Evolutionary conservation across 768 basidiomycete genomes (phyloP).

Genomic region (Paxillus ammoniavirescens): DNA sequence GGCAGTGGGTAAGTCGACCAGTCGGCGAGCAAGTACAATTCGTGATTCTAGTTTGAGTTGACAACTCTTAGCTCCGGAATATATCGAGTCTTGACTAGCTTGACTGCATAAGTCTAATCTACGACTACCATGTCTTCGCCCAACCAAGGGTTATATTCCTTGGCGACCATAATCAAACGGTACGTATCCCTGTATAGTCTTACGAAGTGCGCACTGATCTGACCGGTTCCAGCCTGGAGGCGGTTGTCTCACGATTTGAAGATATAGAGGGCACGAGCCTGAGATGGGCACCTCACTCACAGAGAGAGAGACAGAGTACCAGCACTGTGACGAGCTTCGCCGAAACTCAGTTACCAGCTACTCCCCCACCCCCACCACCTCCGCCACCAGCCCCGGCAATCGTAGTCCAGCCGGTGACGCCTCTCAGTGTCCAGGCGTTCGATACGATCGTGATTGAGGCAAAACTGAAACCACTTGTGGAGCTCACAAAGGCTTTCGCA

Average conservation of each 20-base stretch:
- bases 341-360: conserved; percentile 24
- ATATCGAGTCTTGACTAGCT: too few species aligned
- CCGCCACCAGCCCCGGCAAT: conserved; percentile 37
- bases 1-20: background rate
- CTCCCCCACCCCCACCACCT: conserved; percentile 32
- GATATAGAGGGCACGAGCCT: conserved; percentile 67
- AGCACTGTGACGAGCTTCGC: conserved; percentile 30
- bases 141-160: conserved; percentile 59
- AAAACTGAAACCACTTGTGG: conserved; percentile 71
- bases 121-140: conserved; percentile 31
- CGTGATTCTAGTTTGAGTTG: too few species aligned
- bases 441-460: conserved; percentile 71
- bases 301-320: conserved; percentile 17
- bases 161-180: conserved; percentile 85
- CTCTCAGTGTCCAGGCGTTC: conserved; percentile 68
- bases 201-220: conserved; percentile 2
- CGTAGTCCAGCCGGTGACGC: conserved; percentile 40
- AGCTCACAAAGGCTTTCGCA: conserved; percentile 69
- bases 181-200: conserved; percentile 30
- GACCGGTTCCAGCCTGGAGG: conserved; percentile 66
- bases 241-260: conserved; percentile 91
- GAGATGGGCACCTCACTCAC: conserved; percentile 13
- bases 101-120: background rate
- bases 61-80: too few species aligned
- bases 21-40: too few species aligned